Evolutionary conservation across 352 stramenopile genomes (phyloP).

Genomic region (Phytophthora macrochlamydospora): DNA sequence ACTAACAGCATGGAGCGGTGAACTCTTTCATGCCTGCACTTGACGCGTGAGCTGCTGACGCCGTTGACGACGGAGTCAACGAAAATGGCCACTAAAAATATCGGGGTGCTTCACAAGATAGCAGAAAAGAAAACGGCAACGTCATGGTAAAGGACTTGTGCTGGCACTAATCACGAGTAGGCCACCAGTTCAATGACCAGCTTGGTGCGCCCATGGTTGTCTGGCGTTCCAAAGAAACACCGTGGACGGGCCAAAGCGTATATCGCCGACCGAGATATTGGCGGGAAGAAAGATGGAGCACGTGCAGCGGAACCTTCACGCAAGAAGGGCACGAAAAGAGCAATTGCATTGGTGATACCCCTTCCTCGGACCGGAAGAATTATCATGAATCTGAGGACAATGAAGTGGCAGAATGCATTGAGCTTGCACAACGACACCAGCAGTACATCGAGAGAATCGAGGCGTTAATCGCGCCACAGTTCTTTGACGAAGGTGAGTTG

Average conservation of each 20-base stretch:
- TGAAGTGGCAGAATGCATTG: constrained; percentile 38
- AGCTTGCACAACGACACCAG: constrained; percentile 46
- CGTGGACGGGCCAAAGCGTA: constrained; percentile 28
- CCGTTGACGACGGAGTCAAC: constrained; percentile 6
- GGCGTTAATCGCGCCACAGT: constrained; percentile 36
- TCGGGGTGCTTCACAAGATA: constrained; percentile 3
- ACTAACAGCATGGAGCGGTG: background rate
- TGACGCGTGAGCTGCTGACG: constrained; percentile 32
- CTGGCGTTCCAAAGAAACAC: constrained; percentile 20
- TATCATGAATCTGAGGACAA: constrained; percentile 41
- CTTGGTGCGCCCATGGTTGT: constrained; percentile 11
- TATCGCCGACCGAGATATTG: constrained; percentile 1
- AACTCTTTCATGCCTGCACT: constrained; percentile 8
- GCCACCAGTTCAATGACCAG: constrained; percentile 16
- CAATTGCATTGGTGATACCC: background rate
- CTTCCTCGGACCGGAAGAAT: constrained; percentile 17
- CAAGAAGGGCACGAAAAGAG: constrained; percentile 9
- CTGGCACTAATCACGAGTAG: background rate
- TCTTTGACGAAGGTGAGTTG: constrained; percentile 48
- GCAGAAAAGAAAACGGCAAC: constrained; percentile 15
- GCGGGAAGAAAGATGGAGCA: constrained; percentile 2
- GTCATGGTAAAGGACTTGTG: constrained; percentile 6
- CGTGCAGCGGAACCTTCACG: background rate
- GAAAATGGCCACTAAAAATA: constrained; percentile 36
- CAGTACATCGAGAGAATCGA: constrained; percentile 31